Base-by-base conservation (phyloP, 768 basidiomycete genomes). In the Macrolepiota dolichaula region DNA sequence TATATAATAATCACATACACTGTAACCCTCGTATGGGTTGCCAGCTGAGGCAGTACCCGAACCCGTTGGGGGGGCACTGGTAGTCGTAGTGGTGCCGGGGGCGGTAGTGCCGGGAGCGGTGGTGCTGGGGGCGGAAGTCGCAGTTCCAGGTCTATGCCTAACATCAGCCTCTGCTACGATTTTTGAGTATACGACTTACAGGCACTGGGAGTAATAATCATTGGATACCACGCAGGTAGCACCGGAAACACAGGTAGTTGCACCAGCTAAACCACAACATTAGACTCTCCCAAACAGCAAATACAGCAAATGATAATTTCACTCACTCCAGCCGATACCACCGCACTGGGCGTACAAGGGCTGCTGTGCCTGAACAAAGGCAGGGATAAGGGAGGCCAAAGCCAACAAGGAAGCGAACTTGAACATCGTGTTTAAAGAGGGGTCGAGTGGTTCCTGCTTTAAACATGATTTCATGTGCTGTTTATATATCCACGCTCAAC, bases 291-390 rank as follows among this genome's bases (percentile, higher is more conserved):
- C 65, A 71, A 69, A 65, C 67, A 70, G 70, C 15, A 49, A 29
- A 13, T 22, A 65, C 67, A 70, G 70, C 15, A 49, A 29, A 13
- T 22, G 15, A 25, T 24, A 51, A 25, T 11, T 2, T 6, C n/a
- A 74, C 80, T 62, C 70, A 84, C 81, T 71, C 80, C 81, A 82
- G 57, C 70, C 72, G 57, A 74, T 73, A 44, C 83, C 84, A 68
- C 83, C 83, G 65, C 84, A 86, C 66, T 85, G 85, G 7, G 76
- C 81, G 51, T 70, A 85, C 37, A 79, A 51, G 15, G 79, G 72
- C 36, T 73, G 66, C 52, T 78, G 75, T 56, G 81, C 84, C 55
- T 69, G 63, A 36, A 77, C 78, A 62, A 81, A 72, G 54, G 76
- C 73, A 1, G 82, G 80, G 17, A 63, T 25, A 22, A 66, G 52